Conservation (phyloP, 139 green algal genomes). For the Dunaliella primolecta region DNA sequence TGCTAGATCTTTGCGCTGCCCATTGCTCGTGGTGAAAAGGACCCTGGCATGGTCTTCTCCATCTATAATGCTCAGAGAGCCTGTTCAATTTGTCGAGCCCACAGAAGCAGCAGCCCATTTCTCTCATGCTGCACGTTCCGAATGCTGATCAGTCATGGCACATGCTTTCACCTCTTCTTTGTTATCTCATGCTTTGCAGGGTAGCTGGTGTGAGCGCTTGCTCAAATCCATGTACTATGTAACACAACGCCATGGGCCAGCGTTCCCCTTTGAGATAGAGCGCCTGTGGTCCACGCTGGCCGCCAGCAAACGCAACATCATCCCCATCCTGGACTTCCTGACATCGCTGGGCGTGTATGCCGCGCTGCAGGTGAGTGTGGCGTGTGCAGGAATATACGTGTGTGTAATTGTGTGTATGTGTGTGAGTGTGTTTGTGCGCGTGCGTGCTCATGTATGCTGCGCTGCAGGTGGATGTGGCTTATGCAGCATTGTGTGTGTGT, state of each 20-base stretch:
- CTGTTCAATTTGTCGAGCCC: no score
- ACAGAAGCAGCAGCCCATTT: no score
- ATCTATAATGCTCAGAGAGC: no score
- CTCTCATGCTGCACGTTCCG: neutral
- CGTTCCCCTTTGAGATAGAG: constrained; percentile 69
- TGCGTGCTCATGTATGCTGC: constrained; percentile 37
- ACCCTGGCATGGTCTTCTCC: no score
- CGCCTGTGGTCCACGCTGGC: constrained; percentile 82
- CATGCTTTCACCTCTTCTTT: no score
- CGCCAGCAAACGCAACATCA: constrained; percentile 71
- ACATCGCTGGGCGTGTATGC: constrained; percentile 56
- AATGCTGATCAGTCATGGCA: no score
- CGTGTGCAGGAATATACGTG: no score
- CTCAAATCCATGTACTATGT: constrained; percentile 86
- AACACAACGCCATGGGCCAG: constrained; percentile 57
- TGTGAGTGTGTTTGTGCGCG: no score
- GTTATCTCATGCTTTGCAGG: constrained; percentile 38
- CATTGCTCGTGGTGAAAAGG: no score
- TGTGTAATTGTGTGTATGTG: no score
- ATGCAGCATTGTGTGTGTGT: no score
- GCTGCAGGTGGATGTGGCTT: constrained; percentile 26
- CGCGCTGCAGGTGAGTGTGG: constrained; percentile 28
- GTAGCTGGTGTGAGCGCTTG: constrained; percentile 70
- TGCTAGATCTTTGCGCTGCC: no score
- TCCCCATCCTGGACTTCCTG: constrained; percentile 84